A percentile compares a stretch with the other conserved stretches of the same genome.
These are phyloP conservation scores for Colletotrichum ledebouriae DNA, from an alignment of 2,329 filamentous ascomycete genomes.

Conservation along the genomic window DNA sequence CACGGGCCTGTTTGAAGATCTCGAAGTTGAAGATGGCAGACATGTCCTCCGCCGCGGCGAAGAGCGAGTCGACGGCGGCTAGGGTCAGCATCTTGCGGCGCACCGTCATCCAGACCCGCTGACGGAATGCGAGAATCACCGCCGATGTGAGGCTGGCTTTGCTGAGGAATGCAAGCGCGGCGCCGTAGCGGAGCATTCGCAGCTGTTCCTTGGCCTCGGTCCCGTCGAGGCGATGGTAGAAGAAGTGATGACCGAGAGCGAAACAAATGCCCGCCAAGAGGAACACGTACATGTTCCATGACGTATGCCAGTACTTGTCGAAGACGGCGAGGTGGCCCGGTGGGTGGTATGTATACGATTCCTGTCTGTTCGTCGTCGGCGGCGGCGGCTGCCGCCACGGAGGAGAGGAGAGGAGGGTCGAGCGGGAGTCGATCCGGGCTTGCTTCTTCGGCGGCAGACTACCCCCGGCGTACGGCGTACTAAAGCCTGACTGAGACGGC, in stretches of 20 bases:
- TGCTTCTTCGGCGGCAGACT: slow-evolving; percentile 15
- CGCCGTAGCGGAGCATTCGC: slow-evolving; percentile 53
- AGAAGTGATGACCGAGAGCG: slow-evolving; percentile 53
- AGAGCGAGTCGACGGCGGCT: slow-evolving; percentile 48
- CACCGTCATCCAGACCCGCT: slow-evolving; percentile 46
- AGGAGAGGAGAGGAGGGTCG: slow-evolving; percentile 35
- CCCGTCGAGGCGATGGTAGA: slow-evolving; percentile 51
- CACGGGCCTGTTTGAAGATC: slow-evolving; percentile 49
- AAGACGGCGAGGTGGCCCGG: slow-evolving; percentile 26
- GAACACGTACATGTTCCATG: slow-evolving; percentile 53
- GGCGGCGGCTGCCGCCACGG: neutral
- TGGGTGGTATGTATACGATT: slow-evolving; percentile 32
- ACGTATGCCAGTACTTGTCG: slow-evolving; percentile 52
- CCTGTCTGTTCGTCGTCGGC: slow-evolving; percentile 18
- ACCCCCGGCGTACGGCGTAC: slow-evolving; percentile 33
- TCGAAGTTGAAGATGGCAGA: slow-evolving; percentile 49
- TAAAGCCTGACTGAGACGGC: slow-evolving; percentile 21
- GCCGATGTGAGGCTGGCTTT: slow-evolving; percentile 53
- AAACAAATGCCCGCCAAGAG: slow-evolving; percentile 51
- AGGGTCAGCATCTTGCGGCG: slow-evolving; percentile 43
- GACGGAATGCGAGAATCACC: slow-evolving; percentile 48
- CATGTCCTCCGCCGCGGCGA: slow-evolving; percentile 51
- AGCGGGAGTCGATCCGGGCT: slow-evolving; percentile 36
- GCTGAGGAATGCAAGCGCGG: slow-evolving; percentile 52
- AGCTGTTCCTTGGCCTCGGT: slow-evolving; percentile 51